Percentiles rank a stretch among this genome's conserved stretches.
Conservation (phyloP, 176 grass and related monocot species). For the Triticum dicoccoides region DNA sequence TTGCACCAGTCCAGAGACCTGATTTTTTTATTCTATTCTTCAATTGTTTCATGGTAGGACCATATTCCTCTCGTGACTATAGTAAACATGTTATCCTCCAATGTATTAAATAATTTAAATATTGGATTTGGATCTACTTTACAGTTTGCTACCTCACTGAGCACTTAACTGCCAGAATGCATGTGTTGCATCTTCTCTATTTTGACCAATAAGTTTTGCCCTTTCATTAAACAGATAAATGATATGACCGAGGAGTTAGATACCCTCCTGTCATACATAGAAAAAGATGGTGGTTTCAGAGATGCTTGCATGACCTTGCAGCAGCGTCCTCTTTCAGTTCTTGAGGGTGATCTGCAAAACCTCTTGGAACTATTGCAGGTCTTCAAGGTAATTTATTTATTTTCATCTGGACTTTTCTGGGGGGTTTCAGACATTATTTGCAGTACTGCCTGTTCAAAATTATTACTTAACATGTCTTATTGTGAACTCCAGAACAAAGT, state of each 20-base stretch:
- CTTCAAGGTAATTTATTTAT: slow-evolving; percentile 61
- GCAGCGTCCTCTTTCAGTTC: slow-evolving; percentile 50
- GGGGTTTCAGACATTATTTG: neutral
- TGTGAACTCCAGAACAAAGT: slow-evolving; percentile 63
- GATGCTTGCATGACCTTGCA: slow-evolving; percentile 80
- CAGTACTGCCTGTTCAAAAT: slow-evolving; percentile 3
- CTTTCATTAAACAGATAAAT: slow-evolving; percentile 56
- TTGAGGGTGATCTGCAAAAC: slow-evolving; percentile 66
- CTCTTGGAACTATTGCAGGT: slow-evolving; percentile 54
- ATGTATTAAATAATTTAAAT: slow-evolving; percentile 4
- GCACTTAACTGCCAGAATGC: neutral
- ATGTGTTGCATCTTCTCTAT: neutral
- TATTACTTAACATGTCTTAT: slow-evolving; percentile 28
- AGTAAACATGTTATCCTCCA: slow-evolving; percentile 22
- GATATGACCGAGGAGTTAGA: slow-evolving; percentile 84
- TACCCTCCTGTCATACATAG: slow-evolving; percentile 62
- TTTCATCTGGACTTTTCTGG: neutral
- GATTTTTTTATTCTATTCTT: slow-evolving; percentile 12
- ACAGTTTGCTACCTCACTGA: neutral
- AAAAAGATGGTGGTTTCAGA: slow-evolving; percentile 77
- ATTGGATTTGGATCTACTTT: slow-evolving; percentile 21
- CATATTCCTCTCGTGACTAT: slow-evolving; percentile 1
- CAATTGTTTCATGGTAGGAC: neutral
- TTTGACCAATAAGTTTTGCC: neutral
- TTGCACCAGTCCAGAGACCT: neutral